Evolutionary conservation across 169 alveolate genomes (phyloP).

Genomic region (Plasmodium gaboni): DNA sequence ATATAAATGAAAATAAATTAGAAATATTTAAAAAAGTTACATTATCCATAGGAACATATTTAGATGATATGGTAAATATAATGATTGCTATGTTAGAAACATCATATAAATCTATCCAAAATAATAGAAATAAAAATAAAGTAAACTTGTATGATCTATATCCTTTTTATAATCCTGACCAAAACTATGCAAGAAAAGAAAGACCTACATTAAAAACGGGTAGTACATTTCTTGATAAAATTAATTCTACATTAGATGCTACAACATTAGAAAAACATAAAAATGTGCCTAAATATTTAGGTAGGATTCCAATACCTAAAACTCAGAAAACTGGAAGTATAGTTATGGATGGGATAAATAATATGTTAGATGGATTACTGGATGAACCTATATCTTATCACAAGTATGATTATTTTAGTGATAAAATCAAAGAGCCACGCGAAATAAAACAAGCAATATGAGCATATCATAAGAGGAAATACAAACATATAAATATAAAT

Average conservation of each 20-base stretch:
- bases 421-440: neutral
- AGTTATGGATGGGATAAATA: constrained; percentile 65
- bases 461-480: neutral
- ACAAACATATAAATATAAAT: neutral
- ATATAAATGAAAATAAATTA: constrained; percentile 13
- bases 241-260: constrained; percentile 61
- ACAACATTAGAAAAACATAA: constrained; percentile 70
- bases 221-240: constrained; percentile 46
- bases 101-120: constrained; percentile 17
- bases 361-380: constrained; percentile 37
- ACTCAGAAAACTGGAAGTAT: constrained; percentile 59
- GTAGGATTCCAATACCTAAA: constrained; percentile 48
- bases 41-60: constrained; percentile 57
- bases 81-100: constrained; percentile 43
- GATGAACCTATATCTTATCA: constrained; percentile 63
- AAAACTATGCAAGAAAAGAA: constrained; percentile 60
- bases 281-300: constrained; percentile 31
- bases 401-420: constrained; percentile 53
- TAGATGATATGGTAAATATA: constrained; percentile 59
- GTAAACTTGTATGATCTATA: constrained; percentile 51
- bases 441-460: neutral
- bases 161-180: constrained; percentile 77
- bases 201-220: constrained; percentile 75
- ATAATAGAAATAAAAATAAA: constrained; percentile 2
- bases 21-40: constrained; percentile 65